A percentile compares a stretch with the other conserved stretches of the same genome.
Evolutionary conservation across 2,329 filamentous ascomycete genomes (phyloP).

Genomic region (Alternaria ventricosa): DNA sequence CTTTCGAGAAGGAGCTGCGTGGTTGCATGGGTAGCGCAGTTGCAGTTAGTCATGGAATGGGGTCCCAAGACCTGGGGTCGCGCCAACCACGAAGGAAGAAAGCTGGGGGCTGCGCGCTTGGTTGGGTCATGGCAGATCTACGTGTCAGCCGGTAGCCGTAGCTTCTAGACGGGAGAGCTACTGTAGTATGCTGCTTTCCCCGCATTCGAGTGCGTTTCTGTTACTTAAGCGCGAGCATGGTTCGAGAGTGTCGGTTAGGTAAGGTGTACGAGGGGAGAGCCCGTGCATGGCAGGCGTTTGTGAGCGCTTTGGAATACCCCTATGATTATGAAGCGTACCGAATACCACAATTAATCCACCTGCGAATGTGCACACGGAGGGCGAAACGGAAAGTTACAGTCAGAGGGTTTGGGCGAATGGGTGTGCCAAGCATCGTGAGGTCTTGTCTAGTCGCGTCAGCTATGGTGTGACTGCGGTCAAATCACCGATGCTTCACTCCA

Average conservation of each 20-base stretch:
- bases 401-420: background rate
- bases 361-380: background rate
- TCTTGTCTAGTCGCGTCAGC: constrained; percentile 18
- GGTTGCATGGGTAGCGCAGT: constrained; percentile 16
- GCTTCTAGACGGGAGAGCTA: constrained; percentile 38
- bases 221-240: constrained; percentile 38
- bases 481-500: constrained; percentile 1
- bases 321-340: constrained; percentile 33
- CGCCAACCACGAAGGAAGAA: constrained; percentile 29
- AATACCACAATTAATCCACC: constrained; percentile 18
- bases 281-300: constrained; percentile 45
- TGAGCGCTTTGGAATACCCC: constrained; percentile 43
- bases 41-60: constrained; percentile 47
- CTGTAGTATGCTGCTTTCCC: constrained; percentile 40
- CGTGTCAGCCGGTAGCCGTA: constrained; percentile 31
- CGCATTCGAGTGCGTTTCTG: constrained; percentile 46
- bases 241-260: constrained; percentile 17
- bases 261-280: constrained; percentile 22
- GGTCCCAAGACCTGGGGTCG: constrained; percentile 24
- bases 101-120: constrained; percentile 26
- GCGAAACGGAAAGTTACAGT: background rate
- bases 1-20: constrained; percentile 34
- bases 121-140: constrained; percentile 24
- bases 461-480: constrained; percentile 25
- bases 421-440: constrained; percentile 43